Evolutionary conservation across 2,329 filamentous ascomycete species (phyloP), one percentile per base, ranked within the genome.

Genomic region (Stachybotrys echinatus): DNA sequence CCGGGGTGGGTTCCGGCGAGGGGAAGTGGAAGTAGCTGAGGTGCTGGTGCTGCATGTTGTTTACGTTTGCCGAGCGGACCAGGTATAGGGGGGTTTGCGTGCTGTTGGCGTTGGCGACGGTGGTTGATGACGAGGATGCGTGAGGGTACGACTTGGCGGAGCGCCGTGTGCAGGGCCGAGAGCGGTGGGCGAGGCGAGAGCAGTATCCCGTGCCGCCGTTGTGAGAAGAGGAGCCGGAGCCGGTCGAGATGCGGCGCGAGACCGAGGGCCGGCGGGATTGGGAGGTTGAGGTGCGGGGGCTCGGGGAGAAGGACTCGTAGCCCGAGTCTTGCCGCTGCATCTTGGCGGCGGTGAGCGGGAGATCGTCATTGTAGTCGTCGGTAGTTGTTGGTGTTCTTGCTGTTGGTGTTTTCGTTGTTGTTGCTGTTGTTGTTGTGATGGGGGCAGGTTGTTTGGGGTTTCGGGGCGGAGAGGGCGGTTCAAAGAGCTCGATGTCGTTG

Each of bases 261-360:
- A 62, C 58, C 6, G 63, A 62, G 19, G 59, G 55, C 7, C 54
- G 54, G 6, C 62, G 61, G 3, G 61, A 55, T 50, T 62, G 62
- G 40, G 65, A 68, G 23, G 60, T 62, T 3, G 74, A 75, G 17
- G 62, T 63, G 8, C 65, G 67, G 2, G 73, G 69, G 7, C 62
- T 61, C 18, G 61, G 56, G 8, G 66, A 63, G 43, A 73, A 70
- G 3, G 79, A 82, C 58, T 78, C 79, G 56, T 83, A 83, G 31
- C 80, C 80, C 0, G 80, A 83, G 59, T 83, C 79, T 52, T 81
- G 77, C 14, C 80, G 73, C 46, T 73, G 72, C 69, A 82, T 80
- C 49, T 67, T 69, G 45, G 61, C 57, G 0, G 69, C 61, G 12
- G 62, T 59, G 2, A 68, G 68, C 20, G 57, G 58, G 20, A 63